A percentile compares a stretch with the other conserved stretches of the same genome.
phyloP scores from a whole-genome alignment of 148 eudicot genomes.

The Talinum fruticosum region DNA sequence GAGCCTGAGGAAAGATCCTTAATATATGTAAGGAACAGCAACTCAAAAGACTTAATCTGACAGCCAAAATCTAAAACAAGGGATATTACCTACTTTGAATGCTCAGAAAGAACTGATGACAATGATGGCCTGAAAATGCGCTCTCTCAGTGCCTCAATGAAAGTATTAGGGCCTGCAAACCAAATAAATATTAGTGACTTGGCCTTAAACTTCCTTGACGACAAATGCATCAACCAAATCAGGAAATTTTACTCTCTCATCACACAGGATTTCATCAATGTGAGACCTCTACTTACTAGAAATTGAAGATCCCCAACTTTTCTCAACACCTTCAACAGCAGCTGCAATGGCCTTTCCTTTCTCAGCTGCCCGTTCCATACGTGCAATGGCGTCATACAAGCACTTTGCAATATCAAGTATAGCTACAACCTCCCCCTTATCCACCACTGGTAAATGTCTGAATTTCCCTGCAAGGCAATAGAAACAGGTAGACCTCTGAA shows the following conservation, averaged over 20 bases:
- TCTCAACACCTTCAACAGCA: conserved; percentile 98
- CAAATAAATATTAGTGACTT: not conserved
- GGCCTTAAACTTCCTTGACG: too few species aligned
- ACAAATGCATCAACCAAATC: not conserved
- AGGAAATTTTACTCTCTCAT: not conserved
- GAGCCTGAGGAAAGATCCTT: conserved; percentile 45
- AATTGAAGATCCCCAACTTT: conserved; percentile 72
- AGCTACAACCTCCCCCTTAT: conserved; percentile 90
- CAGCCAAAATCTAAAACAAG: conserved; percentile 19
- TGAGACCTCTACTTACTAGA: conserved; percentile 58
- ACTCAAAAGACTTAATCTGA: not conserved
- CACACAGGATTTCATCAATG: not conserved
- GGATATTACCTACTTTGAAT: conserved; percentile 96
- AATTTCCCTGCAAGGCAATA: conserved; percentile 64
- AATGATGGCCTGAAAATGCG: conserved; percentile 77
- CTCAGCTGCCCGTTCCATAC: conserved; percentile 96
- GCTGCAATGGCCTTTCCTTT: conserved; percentile 94
- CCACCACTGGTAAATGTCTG: conserved; percentile 95
- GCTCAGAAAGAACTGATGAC: conserved; percentile 85
- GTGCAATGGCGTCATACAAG: conserved; percentile 94
- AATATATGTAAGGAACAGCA: conserved; percentile 16
- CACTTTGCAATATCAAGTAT: conserved; percentile 97
- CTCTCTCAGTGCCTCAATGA: conserved; percentile 82
- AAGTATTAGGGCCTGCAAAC: conserved; percentile 68
- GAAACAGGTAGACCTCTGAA: conserved; percentile 4